Base-by-base conservation (phyloP, 1,139 yeast genomes). In the Geotrichum citri-aurantii region DNA sequence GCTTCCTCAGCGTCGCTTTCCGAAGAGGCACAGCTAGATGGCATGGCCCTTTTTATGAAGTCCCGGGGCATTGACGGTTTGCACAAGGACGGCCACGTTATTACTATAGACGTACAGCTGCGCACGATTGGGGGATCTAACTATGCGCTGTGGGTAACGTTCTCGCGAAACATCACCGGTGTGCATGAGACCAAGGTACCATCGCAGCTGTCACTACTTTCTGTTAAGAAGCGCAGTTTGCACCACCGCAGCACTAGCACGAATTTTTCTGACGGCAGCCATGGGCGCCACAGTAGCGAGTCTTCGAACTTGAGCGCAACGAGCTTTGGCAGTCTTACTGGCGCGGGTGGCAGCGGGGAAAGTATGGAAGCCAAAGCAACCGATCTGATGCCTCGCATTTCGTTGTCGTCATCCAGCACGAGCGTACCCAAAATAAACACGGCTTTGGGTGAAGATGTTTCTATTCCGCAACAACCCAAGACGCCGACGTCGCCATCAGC, bases 121-220 rank as follows among this genome's bases (percentile, higher is more conserved):
- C 78, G 97, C 61, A 89, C 89, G 4, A 78, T 88, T 21, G 80
- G 82, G 24, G 70, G 76, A 23, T 83, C 82, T 37, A 77, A 84
- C 4, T 79, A 81, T 62, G 85, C 89, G 2, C 71, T 91, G 24
- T 92, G 97, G 97, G 79, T 92, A n/a, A 89, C 97, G 0, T 91
- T 88, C 69, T 86, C 95, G 0, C 80, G 74, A 3, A 67, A 66
- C 51, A 64, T 65, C 37, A 63, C 63, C 29, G 68, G 68, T 7
- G 59, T 61, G 33, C 66, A 65, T 42, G 65, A 64, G 31, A 62
- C 61, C 51, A 64, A 74, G 52, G 70, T 83, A 61, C 88, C 88
- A 0, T 82, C 86, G 0, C 88, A 84, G 69, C 69, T 83, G 67
- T 77, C 78, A 51, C 70, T 84, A 29, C 73, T 83, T 53, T 59